Evolutionary conservation across 257 asterid species (phyloP).

Genomic region (Echium plantagineum): DNA sequence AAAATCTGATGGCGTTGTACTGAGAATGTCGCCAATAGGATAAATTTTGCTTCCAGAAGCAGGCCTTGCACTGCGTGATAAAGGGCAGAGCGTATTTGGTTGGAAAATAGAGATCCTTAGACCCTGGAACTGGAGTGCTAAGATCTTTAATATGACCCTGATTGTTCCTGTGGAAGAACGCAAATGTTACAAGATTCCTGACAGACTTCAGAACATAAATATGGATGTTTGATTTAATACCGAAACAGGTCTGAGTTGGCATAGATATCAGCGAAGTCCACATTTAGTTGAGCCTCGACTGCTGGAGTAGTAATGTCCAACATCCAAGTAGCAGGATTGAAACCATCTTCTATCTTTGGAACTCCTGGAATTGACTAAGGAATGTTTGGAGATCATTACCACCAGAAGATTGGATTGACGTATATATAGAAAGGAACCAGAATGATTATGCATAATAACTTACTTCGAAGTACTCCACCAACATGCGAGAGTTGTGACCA

Average conservation of each 20-base stretch:
- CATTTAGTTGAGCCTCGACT: constrained; percentile 47
- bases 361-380: constrained; percentile 47
- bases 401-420: too few relatives aligned
- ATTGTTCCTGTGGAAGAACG: constrained; percentile 27
- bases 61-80: constrained; percentile 49
- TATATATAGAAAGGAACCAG: too few relatives aligned
- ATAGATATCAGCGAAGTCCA: constrained; percentile 60
- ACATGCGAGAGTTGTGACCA: constrained; percentile 49
- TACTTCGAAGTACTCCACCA: constrained; percentile 60
- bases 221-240: constrained; percentile 19
- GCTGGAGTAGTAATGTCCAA: constrained; percentile 55
- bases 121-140: constrained; percentile 32
- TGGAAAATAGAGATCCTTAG: constrained; percentile 37
- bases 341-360: constrained; percentile 49
- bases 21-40: constrained; percentile 66
- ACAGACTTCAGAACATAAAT: constrained; percentile 3
- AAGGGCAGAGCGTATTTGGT: constrained; percentile 49
- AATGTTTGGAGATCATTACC: too few relatives aligned
- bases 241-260: constrained; percentile 47
- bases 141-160: constrained; percentile 38
- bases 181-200: background rate
- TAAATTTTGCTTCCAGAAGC: constrained; percentile 61
- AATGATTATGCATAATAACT: too few relatives aligned
- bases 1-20: constrained; percentile 51
- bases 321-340: constrained; percentile 95